Evolutionary conservation across 78 protist genomes (phyloP), one percentile per base, ranked within the genome.

Genomic region (Bodo saltans): DNA sequence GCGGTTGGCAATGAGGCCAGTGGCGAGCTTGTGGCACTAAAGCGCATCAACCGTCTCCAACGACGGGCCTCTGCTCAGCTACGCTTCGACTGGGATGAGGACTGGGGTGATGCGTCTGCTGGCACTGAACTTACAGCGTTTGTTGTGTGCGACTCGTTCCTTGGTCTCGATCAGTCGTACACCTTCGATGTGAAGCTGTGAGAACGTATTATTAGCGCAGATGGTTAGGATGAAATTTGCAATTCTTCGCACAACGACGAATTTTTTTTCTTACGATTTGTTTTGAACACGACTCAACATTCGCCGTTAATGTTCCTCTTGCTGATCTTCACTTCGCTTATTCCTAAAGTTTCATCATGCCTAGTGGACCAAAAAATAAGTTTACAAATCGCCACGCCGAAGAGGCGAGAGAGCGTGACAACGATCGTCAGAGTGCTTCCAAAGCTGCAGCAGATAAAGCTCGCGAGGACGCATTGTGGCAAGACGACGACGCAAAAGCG

Each of bases 101-200:
- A 68, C 30, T 76, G 84, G 84, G 42, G 11, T 35, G 68, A 39
- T 28, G 4, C 35, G 42, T 47, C 42, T 12, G 76, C 72, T 1
- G 83, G 0, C 52, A 0, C 29, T 73, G 11, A 21, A 41, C 73
- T 23, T 70, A 0, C 26, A 33, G 27, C 76, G 4, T 29, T 33
- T 78, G 47, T 91, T 37, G 35, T 91, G 33, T 85, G 78, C 32
- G 93, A 92, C 78, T 4, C 68, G 25, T 91, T 91, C 74, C 3
- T 90, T 11, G 94, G 94, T 1, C 84, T 91, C 33, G 94, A 91
- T 40, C 84, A 73, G 82, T 87, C 83, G 70, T 53, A 81, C 42
- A 32, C 73, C 12, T 78, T 86, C 42, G 88, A 69, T 25, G 42
- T 86, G 21, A 1, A 23, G n/a, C n/a, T n/a, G n/a, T n/a, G n/a